phyloP scores from a whole-genome alignment of 805 yeast species.

The Candida sonorensis region DNA sequence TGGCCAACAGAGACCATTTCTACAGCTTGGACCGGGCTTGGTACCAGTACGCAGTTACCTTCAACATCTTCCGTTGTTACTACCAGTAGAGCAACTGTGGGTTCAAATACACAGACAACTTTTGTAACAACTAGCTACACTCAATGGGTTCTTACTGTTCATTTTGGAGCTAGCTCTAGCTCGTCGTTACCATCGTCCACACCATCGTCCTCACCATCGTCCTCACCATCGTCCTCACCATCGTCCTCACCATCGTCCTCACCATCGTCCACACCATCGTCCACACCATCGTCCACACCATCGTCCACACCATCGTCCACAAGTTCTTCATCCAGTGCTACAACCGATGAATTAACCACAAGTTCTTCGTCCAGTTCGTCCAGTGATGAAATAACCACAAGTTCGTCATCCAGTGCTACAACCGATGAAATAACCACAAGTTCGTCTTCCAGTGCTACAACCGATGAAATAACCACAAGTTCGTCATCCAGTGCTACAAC shows the following conservation, averaged over 20 bases:
- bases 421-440: too few relatives aligned
- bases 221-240: background rate
- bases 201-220: background rate
- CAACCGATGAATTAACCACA: background rate
- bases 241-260: background rate
- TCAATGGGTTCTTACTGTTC: constrained; percentile 1
- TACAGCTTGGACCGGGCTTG: background rate
- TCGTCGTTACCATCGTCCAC: background rate
- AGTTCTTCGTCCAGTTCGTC: background rate
- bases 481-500: too few relatives aligned
- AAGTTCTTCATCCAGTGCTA: background rate
- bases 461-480: too few relatives aligned
- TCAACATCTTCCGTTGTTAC: background rate
- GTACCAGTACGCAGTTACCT: background rate
- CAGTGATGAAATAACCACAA: too few relatives aligned
- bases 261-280: too few relatives aligned
- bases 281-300: too few relatives aligned
- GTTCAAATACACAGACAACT: background rate
- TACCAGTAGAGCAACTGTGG: background rate
- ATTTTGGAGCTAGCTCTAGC: background rate
- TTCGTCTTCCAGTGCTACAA: too few relatives aligned
- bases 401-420: too few relatives aligned
- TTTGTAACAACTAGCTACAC: background rate
- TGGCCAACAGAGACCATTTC: background rate
- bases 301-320: too few relatives aligned